These are phyloP conservation scores for Helianthus annuus DNA, from an alignment of 129 eudicot genomes.

Conservation along the genomic window HanXRQr2.0-SUNRISE NC_035445.2:33156633-33157132, in stretches of 20 bases:
- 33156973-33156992: neutral
- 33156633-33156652: neutral
- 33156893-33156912: too few relatives aligned
- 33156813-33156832: too few relatives aligned
- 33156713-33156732: neutral
- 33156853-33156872: too few relatives aligned
- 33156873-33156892: too few relatives aligned
- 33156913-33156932: neutral
- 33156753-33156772: too few relatives aligned
- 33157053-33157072: neutral
- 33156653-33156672: neutral
- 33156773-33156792: too few relatives aligned
- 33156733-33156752: too few relatives aligned
- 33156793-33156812: too few relatives aligned
- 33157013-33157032: neutral
- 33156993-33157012: too few relatives aligned
- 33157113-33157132: neutral
- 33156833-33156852: too few relatives aligned
- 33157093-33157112: neutral
- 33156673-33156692: neutral
- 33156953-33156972: neutral
- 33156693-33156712: neutral
- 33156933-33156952: neutral
- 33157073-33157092: neutral
- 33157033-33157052: neutral